Evolutionary conservation across 371 early-diverging fungal species (phyloP).

Genomic region (Sporodiniella umbellata): DNA sequence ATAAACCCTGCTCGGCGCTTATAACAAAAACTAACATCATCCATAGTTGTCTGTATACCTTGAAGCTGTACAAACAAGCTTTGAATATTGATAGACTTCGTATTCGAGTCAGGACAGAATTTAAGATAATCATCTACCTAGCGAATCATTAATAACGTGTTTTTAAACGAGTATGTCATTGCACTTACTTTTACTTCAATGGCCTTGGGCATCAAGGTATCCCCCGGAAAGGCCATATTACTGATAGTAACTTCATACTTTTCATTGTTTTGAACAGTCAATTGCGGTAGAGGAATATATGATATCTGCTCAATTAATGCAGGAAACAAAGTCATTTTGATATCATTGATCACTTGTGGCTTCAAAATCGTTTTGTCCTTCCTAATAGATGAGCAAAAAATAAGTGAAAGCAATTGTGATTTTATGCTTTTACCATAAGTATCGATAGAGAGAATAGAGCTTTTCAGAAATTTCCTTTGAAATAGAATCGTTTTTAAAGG

Average conservation of each 20-base stretch:
- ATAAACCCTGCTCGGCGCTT: constrained; percentile 58
- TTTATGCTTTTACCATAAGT: constrained; percentile 34
- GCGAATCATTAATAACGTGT: constrained; percentile 1
- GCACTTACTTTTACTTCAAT: constrained; percentile 52
- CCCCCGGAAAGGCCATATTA: constrained; percentile 54
- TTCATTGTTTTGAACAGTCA: constrained; percentile 21
- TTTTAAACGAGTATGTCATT: constrained; percentile 13
- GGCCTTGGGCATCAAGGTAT: constrained; percentile 54
- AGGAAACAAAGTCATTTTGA: constrained; percentile 47
- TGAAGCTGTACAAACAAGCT: constrained; percentile 19
- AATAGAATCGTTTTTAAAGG: constrained; percentile 27
- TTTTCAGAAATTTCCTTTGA: constrained; percentile 23
- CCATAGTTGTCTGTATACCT: constrained; percentile 26
- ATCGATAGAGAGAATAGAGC: constrained; percentile 24
- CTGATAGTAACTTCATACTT: constrained; percentile 58
- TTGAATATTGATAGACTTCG: constrained; percentile 42
- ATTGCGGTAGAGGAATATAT: constrained; percentile 60
- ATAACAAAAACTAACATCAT: constrained; percentile 54
- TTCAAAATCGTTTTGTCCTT: constrained; percentile 51
- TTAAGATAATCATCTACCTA: constrained; percentile 31
- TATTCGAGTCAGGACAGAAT: constrained; percentile 31
- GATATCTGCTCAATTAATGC: constrained; percentile 57
- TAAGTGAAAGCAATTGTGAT: background rate
- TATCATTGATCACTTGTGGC: constrained; percentile 53
- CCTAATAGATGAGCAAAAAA: constrained; percentile 20